Evolutionary conservation across 1,139 yeast species (phyloP).

Genomic region (Yamadazyma pseudoaaseri): DNA sequence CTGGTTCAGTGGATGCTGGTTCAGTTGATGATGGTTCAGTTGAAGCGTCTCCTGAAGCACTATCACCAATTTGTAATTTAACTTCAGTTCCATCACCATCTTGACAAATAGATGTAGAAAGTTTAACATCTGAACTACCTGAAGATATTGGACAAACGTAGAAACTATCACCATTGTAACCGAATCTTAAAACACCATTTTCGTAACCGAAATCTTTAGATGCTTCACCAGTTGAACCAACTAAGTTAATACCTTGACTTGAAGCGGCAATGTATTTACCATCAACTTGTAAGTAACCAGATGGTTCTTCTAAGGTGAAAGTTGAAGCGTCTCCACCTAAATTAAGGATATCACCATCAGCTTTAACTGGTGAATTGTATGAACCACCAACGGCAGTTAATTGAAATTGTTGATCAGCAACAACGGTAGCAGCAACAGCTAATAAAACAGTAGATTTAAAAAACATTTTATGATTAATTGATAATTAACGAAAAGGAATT

Average conservation of each 20-base stretch:
- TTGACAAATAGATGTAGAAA: slow-evolving; percentile 11
- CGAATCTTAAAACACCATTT: slow-evolving; percentile 25
- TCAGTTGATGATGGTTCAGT: slow-evolving; percentile 4
- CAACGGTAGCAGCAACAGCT: slow-evolving; percentile 25
- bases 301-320: slow-evolving; percentile 29
- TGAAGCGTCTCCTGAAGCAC: slow-evolving; percentile 8
- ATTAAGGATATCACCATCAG: slow-evolving; percentile 16
- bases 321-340: slow-evolving; percentile 20
- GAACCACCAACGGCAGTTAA: slow-evolving; percentile 27
- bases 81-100: slow-evolving; percentile 7
- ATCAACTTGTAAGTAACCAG: slow-evolving; percentile 22
- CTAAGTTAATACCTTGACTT: slow-evolving; percentile 13
- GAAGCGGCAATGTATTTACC: slow-evolving; percentile 19
- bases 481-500: no score
- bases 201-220: slow-evolving; percentile 30
- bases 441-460: slow-evolving; percentile 20
- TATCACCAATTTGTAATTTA: slow-evolving; percentile 6
- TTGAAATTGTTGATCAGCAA: slow-evolving; percentile 28
- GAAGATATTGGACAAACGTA: slow-evolving; percentile 23
- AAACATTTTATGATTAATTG: no score
- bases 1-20: slow-evolving; percentile 2
- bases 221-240: slow-evolving; percentile 16
- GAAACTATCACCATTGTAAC: slow-evolving; percentile 18
- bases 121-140: slow-evolving; percentile 2
- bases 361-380: slow-evolving; percentile 22